Conservation (phyloP, 2,329 filamentous ascomycete species). For the Malbranchea zuffiana region DNA sequence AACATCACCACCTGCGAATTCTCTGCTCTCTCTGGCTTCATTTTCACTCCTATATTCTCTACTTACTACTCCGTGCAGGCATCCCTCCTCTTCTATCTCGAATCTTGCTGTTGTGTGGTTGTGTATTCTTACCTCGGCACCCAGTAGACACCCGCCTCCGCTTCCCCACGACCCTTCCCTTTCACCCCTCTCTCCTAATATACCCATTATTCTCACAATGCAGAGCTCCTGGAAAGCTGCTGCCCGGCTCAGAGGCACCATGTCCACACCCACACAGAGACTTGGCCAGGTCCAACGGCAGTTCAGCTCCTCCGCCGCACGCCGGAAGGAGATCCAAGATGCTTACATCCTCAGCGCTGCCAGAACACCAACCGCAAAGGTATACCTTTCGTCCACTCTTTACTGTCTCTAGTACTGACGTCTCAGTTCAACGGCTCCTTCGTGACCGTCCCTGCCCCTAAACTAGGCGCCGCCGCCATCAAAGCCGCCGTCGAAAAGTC, state of each 20-base stretch:
- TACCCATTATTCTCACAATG: slow-evolving; percentile 14
- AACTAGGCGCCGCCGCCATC: slow-evolving; percentile 82
- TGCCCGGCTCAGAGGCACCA: slow-evolving; percentile 19
- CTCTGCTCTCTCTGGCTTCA: too few species aligned
- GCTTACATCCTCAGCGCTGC: slow-evolving; percentile 89
- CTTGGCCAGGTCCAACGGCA: slow-evolving; percentile 39
- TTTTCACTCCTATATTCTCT: too few species aligned
- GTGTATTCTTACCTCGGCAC: too few species aligned
- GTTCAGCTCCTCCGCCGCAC: slow-evolving; percentile 42
- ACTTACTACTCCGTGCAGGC: too few species aligned
- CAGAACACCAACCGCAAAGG: slow-evolving; percentile 81
- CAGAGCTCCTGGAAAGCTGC: slow-evolving; percentile 19
- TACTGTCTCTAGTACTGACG: slow-evolving; percentile 14
- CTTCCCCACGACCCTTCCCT: too few species aligned
- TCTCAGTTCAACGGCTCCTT: slow-evolving; percentile 90
- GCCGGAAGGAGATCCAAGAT: slow-evolving; percentile 62
- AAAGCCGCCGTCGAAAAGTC: slow-evolving; percentile 83
- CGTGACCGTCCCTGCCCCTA: slow-evolving; percentile 68
- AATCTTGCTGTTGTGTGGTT: too few species aligned
- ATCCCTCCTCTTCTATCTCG: too few species aligned
- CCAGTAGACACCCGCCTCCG: too few species aligned
- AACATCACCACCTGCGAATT: too few species aligned
- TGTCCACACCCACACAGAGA: slow-evolving; percentile 27
- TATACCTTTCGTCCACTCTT: slow-evolving; percentile 28
- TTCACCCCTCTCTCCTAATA: too few species aligned